Evolutionary conservation across 345 rosid species (phyloP).

Genomic region (Eutrema japonicum): DNA sequence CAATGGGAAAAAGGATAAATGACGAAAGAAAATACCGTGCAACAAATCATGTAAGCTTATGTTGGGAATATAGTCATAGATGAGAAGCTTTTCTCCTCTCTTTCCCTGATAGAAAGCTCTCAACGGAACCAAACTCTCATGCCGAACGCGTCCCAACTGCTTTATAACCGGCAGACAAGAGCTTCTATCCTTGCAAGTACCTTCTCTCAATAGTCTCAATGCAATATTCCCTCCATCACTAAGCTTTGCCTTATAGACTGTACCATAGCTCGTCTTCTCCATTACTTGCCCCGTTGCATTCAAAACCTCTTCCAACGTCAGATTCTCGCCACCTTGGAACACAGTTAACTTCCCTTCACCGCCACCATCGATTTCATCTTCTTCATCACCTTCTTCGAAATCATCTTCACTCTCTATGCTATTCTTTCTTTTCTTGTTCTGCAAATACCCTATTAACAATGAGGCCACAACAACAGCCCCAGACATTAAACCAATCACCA

Average conservation of each 20-base stretch:
- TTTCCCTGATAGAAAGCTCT: constrained; percentile 98
- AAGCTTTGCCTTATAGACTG: constrained; percentile 94
- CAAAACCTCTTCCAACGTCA: constrained; percentile 87
- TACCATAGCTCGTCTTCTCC: constrained; percentile 95
- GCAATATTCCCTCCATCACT: constrained; percentile 95
- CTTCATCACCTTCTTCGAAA: constrained; percentile 67
- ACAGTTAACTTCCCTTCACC: constrained; percentile 82
- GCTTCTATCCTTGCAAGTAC: constrained; percentile 83
- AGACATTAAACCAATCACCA: constrained; percentile 90
- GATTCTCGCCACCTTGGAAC: constrained; percentile 97
- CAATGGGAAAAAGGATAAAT: background rate
- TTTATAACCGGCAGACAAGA: constrained; percentile 74
- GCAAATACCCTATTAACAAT: constrained; percentile 79
- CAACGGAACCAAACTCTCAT: constrained; percentile 87
- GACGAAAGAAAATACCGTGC: constrained; percentile 58
- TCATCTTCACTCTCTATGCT: constrained; percentile 74
- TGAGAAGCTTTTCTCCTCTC: constrained; percentile 97
- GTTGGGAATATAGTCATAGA: constrained; percentile 89
- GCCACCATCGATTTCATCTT: constrained; percentile 48
- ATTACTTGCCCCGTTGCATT: constrained; percentile 97
- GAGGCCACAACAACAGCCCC: constrained; percentile 90
- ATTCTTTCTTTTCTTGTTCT: constrained; percentile 75
- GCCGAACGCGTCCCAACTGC: constrained; percentile 82
- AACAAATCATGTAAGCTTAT: constrained; percentile 80
- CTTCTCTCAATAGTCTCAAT: constrained; percentile 90